Base-by-base conservation (phyloP, 2,329 filamentous ascomycete genomes). In the Boeremia lycopersici region DNA sequence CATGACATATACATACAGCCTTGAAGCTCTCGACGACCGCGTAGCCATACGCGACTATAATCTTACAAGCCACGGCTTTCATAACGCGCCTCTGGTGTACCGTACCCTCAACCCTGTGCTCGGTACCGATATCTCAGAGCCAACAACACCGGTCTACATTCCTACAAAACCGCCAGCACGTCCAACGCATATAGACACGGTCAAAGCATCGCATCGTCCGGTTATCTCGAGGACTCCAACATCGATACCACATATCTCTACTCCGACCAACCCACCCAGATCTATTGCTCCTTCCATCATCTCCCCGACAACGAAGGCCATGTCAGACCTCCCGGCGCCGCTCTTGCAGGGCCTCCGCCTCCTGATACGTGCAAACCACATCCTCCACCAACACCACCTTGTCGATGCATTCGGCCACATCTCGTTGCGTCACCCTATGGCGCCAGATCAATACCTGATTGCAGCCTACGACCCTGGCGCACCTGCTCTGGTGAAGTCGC, bases 321-420 rank as follows among this genome's bases (percentile, higher is more conserved):
- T 55, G 52, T 28, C 46, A 10, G 46, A 55, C 34, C 9, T 63
- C 1, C 64, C 63, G 3, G 50, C 54, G 1, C 43, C 44, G 2
- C 60, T 68, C 19, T 57, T 57, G 9, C 59, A 65, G 33, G 50
- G 55, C 10, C 56, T 68, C 35, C 63, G 65, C 31, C 51, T 68
- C 29, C 52, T 68, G 28, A 67, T 68, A 15, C 65, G 65, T 31
- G 65, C 62, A 45, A 77, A 77, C 55, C 81, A 82, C 62, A 83
- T 84, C 42, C 75, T 84, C 0, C 79, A 83, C 62, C 67, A 80
- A 41, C 75, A 83, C 29, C 67, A 67, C 45, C 76, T 84, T 12
- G 71, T 84, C 30, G 82, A 84, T 51, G 81, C 79, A 2, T 84
- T 80, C 60, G 81, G 82, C 19, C 82, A 84, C 57, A 70, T 84